Evolutionary conservation across 192 early-diverging fungal species (phyloP).

Genomic region (Gigaspora rosea): DNA sequence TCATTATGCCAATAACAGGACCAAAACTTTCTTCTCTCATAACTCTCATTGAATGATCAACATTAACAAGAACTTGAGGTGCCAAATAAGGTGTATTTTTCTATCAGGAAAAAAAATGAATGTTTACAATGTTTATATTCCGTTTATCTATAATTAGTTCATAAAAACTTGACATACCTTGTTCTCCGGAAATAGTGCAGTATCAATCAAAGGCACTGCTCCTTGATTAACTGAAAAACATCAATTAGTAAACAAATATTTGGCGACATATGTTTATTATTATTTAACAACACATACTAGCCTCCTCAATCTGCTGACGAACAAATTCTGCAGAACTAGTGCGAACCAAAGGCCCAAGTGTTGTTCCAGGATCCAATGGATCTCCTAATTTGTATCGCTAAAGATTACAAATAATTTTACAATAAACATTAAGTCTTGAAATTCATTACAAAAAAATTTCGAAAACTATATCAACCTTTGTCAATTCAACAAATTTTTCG

Average conservation of each 20-base stretch:
- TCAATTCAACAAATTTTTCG: slow-evolving; percentile 54
- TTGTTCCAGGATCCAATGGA: slow-evolving; percentile 60
- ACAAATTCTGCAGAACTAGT: slow-evolving; percentile 67
- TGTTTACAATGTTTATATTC: background rate
- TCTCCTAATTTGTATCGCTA: slow-evolving; percentile 70
- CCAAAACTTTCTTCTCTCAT: slow-evolving; percentile 89
- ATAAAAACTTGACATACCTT: slow-evolving; percentile 36
- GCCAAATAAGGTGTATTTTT: slow-evolving; percentile 66
- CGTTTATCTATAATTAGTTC: background rate
- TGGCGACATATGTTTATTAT: background rate
- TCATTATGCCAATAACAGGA: slow-evolving; percentile 77
- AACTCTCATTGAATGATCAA: slow-evolving; percentile 71
- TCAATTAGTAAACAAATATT: slow-evolving; percentile 6
- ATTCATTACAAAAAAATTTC: background rate
- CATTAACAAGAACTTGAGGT: slow-evolving; percentile 75
- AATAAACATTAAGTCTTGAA: background rate
- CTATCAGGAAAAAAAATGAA: slow-evolving; percentile 10
- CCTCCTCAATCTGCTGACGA: slow-evolving; percentile 67
- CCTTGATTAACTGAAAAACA: slow-evolving; percentile 56
- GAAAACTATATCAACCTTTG: slow-evolving; percentile 43
- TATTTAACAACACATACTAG: slow-evolving; percentile 43
- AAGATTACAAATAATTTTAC: background rate
- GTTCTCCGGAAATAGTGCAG: slow-evolving; percentile 54
- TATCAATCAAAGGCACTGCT: slow-evolving; percentile 66
- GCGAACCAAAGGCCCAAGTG: slow-evolving; percentile 77